These are phyloP conservation scores for Ramalina intermedia DNA, from an alignment of 495 filamentous ascomycete genomes.

Conservation along the genomic window DNA sequence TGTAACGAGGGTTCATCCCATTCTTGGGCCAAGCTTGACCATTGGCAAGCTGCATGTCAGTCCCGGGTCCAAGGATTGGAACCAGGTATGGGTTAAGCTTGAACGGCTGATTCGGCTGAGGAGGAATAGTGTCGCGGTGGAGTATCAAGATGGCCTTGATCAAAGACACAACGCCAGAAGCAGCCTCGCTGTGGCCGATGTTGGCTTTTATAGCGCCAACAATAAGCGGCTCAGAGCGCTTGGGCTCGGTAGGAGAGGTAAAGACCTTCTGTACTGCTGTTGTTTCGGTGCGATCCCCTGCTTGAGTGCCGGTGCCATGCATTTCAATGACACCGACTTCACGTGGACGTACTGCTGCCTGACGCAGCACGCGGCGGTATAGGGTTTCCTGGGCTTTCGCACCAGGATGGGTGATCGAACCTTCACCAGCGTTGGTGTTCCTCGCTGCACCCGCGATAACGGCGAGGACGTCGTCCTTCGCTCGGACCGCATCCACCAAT, in stretches of 20 bases:
- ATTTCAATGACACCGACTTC: slow-evolving; percentile 37
- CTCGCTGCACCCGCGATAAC: slow-evolving; percentile 22
- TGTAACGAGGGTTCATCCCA: slow-evolving; percentile 9
- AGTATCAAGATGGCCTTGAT: slow-evolving; percentile 25
- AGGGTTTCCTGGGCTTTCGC: slow-evolving; percentile 31
- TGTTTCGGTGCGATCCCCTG: slow-evolving; percentile 25
- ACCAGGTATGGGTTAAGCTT: slow-evolving; percentile 21
- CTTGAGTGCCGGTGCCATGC: slow-evolving; percentile 33
- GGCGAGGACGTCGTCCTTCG: slow-evolving; percentile 32
- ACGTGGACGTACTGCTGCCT: slow-evolving; percentile 30
- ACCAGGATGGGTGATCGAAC: slow-evolving; percentile 31
- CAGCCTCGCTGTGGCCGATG: slow-evolving; percentile 28
- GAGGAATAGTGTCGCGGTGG: slow-evolving; percentile 21
- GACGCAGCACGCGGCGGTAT: slow-evolving; percentile 28
- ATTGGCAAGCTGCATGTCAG: background rate
- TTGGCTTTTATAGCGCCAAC: slow-evolving; percentile 59
- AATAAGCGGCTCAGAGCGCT: slow-evolving; percentile 42
- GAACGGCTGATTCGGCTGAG: slow-evolving; percentile 29
- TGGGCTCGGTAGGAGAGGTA: slow-evolving; percentile 1
- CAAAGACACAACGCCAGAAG: slow-evolving; percentile 19
- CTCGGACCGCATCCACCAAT: slow-evolving; percentile 29
- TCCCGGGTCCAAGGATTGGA: too few species aligned
- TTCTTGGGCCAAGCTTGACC: slow-evolving; percentile 10
- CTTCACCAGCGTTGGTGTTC: slow-evolving; percentile 30
- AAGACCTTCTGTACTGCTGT: slow-evolving; percentile 19